A percentile compares a stretch with the other conserved stretches of the same genome.
These are phyloP conservation scores for Fusarium robinianum DNA, from an alignment of 2,329 filamentous ascomycete species.

Conservation along the genomic window DNA sequence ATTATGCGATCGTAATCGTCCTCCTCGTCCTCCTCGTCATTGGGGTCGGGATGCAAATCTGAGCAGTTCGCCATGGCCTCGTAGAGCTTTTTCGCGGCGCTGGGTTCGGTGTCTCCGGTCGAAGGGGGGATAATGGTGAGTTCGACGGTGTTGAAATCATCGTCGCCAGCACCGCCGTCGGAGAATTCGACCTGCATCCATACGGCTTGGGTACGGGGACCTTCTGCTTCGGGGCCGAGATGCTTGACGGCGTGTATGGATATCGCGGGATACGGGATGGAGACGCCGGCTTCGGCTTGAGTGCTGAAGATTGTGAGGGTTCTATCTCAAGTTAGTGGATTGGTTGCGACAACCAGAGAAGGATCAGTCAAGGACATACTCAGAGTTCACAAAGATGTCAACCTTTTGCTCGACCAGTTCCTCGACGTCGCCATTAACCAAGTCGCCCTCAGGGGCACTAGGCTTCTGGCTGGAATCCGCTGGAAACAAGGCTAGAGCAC, in stretches of 20 bases:
- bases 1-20: slow-evolving; percentile 59
- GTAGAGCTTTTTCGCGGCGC: slow-evolving; percentile 55
- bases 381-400: slow-evolving; percentile 63
- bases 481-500: slow-evolving; percentile 59
- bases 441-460: slow-evolving; percentile 30
- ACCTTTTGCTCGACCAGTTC: slow-evolving; percentile 53
- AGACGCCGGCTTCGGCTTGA: slow-evolving; percentile 61
- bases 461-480: slow-evolving; percentile 43
- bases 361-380: slow-evolving; percentile 46
- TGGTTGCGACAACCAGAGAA: background rate
- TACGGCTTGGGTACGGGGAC: slow-evolving; percentile 52
- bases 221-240: slow-evolving; percentile 47
- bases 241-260: slow-evolving; percentile 76
- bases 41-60: slow-evolving; percentile 74
- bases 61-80: slow-evolving; percentile 74
- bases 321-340: slow-evolving; percentile 27
- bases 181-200: slow-evolving; percentile 72
- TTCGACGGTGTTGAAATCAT: slow-evolving; percentile 69
- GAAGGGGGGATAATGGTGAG: slow-evolving; percentile 64
- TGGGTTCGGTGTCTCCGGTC: slow-evolving; percentile 29
- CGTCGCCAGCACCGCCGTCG: slow-evolving; percentile 61
- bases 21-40: slow-evolving; percentile 61
- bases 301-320: slow-evolving; percentile 67
- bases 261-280: slow-evolving; percentile 75
- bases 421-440: slow-evolving; percentile 39